Conservation (phyloP, 2,329 filamentous ascomycete species). For the Torrubiella hemipterigena region DNA sequence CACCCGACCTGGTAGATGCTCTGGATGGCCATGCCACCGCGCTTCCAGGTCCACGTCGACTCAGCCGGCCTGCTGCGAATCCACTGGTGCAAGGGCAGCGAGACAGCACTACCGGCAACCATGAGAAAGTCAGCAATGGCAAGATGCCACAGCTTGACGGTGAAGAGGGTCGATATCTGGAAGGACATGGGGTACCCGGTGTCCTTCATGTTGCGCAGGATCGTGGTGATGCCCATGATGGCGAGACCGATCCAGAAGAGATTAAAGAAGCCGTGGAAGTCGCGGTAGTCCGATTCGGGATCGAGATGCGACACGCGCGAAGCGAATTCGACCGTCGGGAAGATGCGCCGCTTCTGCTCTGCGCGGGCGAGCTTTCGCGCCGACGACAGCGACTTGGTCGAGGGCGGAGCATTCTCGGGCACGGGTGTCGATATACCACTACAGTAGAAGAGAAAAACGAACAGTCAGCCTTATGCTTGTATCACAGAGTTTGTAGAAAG, state of each 20-base stretch:
- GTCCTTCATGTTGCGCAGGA: constrained; percentile 85
- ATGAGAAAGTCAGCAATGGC: constrained; percentile 75
- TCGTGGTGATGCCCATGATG: constrained; percentile 95
- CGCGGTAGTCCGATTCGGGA: constrained; percentile 77
- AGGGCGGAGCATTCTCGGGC: constrained; percentile 84
- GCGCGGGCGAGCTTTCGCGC: constrained; percentile 75
- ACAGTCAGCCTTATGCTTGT: background rate
- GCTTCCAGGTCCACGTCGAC: constrained; percentile 56
- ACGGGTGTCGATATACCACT: constrained; percentile 78
- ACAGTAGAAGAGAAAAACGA: constrained; percentile 1
- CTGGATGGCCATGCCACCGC: constrained; percentile 70
- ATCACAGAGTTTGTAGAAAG: too few relatives aligned
- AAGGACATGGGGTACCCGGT: constrained; percentile 78
- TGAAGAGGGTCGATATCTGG: constrained; percentile 80
- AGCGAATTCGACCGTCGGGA: constrained; percentile 86
- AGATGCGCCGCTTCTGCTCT: constrained; percentile 70
- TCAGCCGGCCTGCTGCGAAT: constrained; percentile 42
- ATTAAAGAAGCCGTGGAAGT: constrained; percentile 96
- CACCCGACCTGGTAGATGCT: constrained; percentile 69
- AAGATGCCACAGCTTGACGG: constrained; percentile 78
- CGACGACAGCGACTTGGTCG: constrained; percentile 71
- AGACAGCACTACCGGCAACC: constrained; percentile 63
- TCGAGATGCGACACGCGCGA: constrained; percentile 93
- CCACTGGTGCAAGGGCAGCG: constrained; percentile 60
- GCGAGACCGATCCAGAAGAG: constrained; percentile 95